A percentile compares a stretch with the other conserved stretches of the same genome.
These are phyloP conservation scores for Thamnidium elegans DNA, from an alignment of 192 early-diverging fungal species.

Conservation along the genomic window DNA sequence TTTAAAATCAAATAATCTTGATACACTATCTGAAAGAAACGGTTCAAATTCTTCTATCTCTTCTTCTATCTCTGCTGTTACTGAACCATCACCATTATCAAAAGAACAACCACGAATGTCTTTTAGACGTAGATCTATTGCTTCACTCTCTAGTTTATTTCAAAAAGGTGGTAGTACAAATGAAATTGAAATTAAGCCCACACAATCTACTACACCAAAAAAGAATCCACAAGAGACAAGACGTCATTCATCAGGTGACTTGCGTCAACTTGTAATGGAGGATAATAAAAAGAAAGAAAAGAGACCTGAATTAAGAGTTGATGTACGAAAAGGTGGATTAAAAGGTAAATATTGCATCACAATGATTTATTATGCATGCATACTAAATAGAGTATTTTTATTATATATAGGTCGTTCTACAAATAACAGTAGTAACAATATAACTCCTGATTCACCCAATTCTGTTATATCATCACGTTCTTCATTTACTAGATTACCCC, in stretches of 20 bases:
- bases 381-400: no score
- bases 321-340: conserved; percentile 6
- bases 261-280: conserved; percentile 17
- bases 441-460: conserved; percentile 26
- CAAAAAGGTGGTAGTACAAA: conserved; percentile 6
- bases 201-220: neutral
- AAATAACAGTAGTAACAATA: neutral
- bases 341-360: conserved; percentile 1
- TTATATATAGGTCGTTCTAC: neutral
- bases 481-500: conserved; percentile 19
- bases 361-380: no score
- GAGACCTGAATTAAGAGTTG: conserved; percentile 6
- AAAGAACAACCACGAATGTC: conserved; percentile 3
- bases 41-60: conserved; percentile 6
- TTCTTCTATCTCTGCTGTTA: neutral
- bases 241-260: conserved; percentile 31
- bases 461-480: conserved; percentile 28
- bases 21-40: conserved; percentile 8
- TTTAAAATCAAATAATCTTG: conserved; percentile 6
- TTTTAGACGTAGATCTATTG: conserved; percentile 29
- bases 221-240: conserved; percentile 5
- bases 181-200: neutral
- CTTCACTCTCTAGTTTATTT: conserved; percentile 23
- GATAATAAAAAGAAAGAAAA: conserved; percentile 10
- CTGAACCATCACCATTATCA: conserved; percentile 1